phyloP scores from a whole-genome alignment of 2,329 filamentous ascomycete genomes.

The Venturia nashicola region DNA sequence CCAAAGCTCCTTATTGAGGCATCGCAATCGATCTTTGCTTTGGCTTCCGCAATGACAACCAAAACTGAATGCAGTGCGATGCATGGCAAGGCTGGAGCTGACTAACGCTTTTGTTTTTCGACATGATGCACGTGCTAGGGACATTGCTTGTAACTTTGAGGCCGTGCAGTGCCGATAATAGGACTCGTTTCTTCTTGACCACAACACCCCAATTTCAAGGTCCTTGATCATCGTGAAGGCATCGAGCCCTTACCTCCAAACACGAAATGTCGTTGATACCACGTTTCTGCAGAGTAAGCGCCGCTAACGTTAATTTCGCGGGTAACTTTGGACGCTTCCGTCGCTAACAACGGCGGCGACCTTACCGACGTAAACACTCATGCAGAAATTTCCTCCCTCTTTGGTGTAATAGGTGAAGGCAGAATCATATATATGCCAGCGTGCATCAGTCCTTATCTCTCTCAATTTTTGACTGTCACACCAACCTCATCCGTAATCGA shows the following conservation, averaged over 20 bases:
- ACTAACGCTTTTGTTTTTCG: background rate
- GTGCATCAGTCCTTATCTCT: background rate
- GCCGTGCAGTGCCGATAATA: background rate
- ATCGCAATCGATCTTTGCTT: no score
- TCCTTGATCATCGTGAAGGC: background rate
- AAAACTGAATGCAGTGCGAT: no score
- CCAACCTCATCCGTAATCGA: background rate
- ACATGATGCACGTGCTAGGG: background rate
- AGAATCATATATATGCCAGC: background rate
- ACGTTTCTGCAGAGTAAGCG: background rate
- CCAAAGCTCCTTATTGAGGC: no score
- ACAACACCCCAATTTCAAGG: background rate
- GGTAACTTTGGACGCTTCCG: background rate
- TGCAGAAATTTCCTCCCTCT: background rate
- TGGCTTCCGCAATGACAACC: no score
- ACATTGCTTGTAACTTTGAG: background rate
- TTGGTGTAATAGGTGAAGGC: background rate
- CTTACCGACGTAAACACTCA: background rate
- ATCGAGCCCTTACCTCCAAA: background rate
- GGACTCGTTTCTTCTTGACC: background rate
- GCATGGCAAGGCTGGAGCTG: background rate
- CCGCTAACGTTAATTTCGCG: background rate
- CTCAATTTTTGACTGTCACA: background rate
- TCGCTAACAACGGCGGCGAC: background rate
- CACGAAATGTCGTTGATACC: background rate